Base-by-base conservation (phyloP, 306 rosid genomes). In the Pterocarpus macrocarpus region DNA sequence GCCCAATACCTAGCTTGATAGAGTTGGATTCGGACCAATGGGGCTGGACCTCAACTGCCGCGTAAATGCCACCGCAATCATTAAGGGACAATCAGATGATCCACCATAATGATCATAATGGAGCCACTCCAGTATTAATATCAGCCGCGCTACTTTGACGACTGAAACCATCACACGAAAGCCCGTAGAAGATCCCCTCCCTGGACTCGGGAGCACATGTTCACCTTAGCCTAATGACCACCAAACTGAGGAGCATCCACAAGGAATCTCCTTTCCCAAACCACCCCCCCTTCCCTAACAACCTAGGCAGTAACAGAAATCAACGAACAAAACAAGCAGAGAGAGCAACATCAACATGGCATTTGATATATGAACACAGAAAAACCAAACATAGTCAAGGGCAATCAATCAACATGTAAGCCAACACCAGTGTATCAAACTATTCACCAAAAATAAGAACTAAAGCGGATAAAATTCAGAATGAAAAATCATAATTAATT, bases 341-440 rank as follows among this genome's bases (percentile, higher is more conserved):
- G 9, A 47, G 53, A 55, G 61, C 28, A 55, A 55, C 22, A 55
- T 55, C 15, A 64, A 43, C 52, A 55, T 11, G 50, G 65, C 52
- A 56, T 35, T 47, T 9, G 7, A 61, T n/a, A 47, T 33, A 45
- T 49, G 16, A 30, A 30, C 67, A 62, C 70, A 33, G 30, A 45
- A 34, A 52, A 76, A 65, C 13, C 28, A 72, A 45, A 64, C 4
- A 1, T 41, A 66, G 45, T 55, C 22, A 63, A 83, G 52, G 53
- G 35, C 61, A 47, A 70, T 69, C 72, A 47, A 71, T 64, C 69
- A 80, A 45, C 67, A 76, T 12, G 28, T 1, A 66, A 49, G 56
- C 22, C 49, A 44, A 41, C 49, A 8, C 64, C 63, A 39, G 52
- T 55, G 73, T 57, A 71, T 76, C 53, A 41, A 41, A 16, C 15